Base-by-base conservation (phyloP, 306 rosid species). In the Inga leiocalycina region DNA sequence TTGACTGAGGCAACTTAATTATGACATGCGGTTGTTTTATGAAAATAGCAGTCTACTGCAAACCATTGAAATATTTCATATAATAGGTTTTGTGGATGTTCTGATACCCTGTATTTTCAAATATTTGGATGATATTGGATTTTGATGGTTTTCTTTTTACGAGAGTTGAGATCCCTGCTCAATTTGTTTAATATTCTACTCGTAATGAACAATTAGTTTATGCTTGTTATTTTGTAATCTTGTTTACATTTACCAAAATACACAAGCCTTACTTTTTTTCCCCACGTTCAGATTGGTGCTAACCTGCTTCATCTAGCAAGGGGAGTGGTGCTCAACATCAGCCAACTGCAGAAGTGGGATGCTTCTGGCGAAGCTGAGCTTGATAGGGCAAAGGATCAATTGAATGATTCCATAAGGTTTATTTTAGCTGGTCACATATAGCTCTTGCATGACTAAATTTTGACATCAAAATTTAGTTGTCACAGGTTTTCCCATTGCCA, bases 301-400 rank as follows among this genome's bases (percentile, higher is more conserved):
- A 93, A 92, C 88, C 83, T 88, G 88, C 98, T 95, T 84, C 95
- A 88, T 79, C 83, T 93, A 76, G 95, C 94, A 66, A 85, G 92
- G 79, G 91, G 91, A 80, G 83, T 84, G 82, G 85, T 87, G 90
- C 90, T 88, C 75, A 90, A 84, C 74, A 85, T 76, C 84, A 84
- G 69, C 62, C 81, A 78, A 85, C 79, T 88, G 56, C 82, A 84
- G 83, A 78, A 84, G 75, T 41, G 17, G 27, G 89, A 93, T 83
- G 75, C 70, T 86, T 79, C 90, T 71, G 78, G 78, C 80, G 90
- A 81, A 79, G 82, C 79, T 76, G 95, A 87, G 87, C 91, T 89
- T 87, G 90, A 88, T 49, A 87, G 78, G 46, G 97, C 97, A 77
- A 89, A 85, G 81, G 81, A 83, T 65, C 77, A 81, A 76, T 84